phyloP scores from a whole-genome alignment of 73 alveolate genomes.

The Paramecium caudatum region DNA sequence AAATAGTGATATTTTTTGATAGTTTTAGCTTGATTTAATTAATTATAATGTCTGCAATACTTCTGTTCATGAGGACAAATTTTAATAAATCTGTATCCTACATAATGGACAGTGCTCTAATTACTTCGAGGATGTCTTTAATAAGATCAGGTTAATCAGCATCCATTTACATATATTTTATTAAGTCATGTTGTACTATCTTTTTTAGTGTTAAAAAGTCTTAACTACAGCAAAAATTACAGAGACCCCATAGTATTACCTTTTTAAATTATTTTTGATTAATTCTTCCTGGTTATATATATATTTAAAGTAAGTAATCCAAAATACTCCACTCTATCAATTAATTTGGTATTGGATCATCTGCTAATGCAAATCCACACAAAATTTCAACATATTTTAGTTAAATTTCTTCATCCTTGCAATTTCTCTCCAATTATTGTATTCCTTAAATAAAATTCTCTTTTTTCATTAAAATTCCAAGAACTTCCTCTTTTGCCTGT shows the following conservation, averaged over 20 bases:
- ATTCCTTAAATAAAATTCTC: background rate
- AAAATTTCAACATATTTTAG: background rate
- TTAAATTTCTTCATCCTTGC: slow-evolving; percentile 23
- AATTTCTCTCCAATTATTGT: background rate
- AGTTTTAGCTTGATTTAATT: background rate
- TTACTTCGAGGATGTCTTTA: slow-evolving; percentile 15
- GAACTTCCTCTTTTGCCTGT: slow-evolving; percentile 19
- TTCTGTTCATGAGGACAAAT: slow-evolving; percentile 12
- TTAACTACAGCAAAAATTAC: background rate
- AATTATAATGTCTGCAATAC: slow-evolving; percentile 9
- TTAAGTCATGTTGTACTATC: background rate
- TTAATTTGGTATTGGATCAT: background rate
- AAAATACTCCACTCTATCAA: background rate
- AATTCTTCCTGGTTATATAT: slow-evolving; percentile 46
- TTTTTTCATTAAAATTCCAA: background rate
- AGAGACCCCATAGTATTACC: slow-evolving; percentile 43
- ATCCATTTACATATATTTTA: slow-evolving; percentile 7
- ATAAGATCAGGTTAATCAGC: background rate
- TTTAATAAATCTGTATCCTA: slow-evolving; percentile 8
- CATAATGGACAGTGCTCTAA: background rate
- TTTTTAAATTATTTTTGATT: slow-evolving; percentile 14
- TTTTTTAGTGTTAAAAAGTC: background rate
- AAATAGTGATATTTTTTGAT: slow-evolving; percentile 7
- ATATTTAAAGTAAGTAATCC: slow-evolving; percentile 19
- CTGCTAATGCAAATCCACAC: slow-evolving; percentile 10